These are phyloP conservation scores for Tolypocladium nubicola DNA, from an alignment of 2,329 filamentous ascomycete species.

Conservation along the genomic window DNA sequence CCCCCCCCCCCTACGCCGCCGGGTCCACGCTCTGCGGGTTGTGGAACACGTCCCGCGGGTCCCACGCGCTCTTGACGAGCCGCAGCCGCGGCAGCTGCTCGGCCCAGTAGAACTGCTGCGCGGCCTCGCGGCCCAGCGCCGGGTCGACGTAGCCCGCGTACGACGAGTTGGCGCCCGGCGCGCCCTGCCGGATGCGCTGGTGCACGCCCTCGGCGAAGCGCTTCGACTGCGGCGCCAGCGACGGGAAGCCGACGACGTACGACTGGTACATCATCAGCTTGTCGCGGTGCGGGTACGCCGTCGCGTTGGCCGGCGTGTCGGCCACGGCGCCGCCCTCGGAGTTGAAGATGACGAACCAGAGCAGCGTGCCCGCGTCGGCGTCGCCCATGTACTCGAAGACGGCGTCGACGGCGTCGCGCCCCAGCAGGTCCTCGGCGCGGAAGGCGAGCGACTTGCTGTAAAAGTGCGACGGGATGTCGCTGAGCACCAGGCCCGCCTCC, in stretches of 20 bases:
- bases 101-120: slow-evolving; percentile 45
- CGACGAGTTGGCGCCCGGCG: slow-evolving; percentile 31
- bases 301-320: slow-evolving; percentile 43
- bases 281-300: slow-evolving; percentile 54
- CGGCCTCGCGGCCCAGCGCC: slow-evolving; percentile 25
- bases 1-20: slow-evolving; percentile 1
- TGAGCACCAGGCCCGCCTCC: slow-evolving; percentile 33
- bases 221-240: slow-evolving; percentile 32
- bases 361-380: slow-evolving; percentile 35
- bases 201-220: slow-evolving; percentile 43
- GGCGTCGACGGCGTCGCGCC: slow-evolving; percentile 28
- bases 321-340: slow-evolving; percentile 48
- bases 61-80: slow-evolving; percentile 39
- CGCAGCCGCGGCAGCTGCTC: slow-evolving; percentile 35
- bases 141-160: slow-evolving; percentile 57
- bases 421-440: slow-evolving; percentile 34
- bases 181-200: slow-evolving; percentile 25
- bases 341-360: slow-evolving; percentile 56
- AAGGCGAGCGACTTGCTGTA: slow-evolving; percentile 49
- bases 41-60: slow-evolving; percentile 43
- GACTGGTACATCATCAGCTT: slow-evolving; percentile 54
- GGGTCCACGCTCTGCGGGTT: slow-evolving; percentile 46
- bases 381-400: slow-evolving; percentile 44
- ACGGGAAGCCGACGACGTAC: slow-evolving; percentile 42
- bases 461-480: slow-evolving; percentile 38